These are phyloP conservation scores for Penicillium subrubescens DNA, from an alignment of 495 filamentous ascomycete species.

Conservation along the genomic window DNA sequence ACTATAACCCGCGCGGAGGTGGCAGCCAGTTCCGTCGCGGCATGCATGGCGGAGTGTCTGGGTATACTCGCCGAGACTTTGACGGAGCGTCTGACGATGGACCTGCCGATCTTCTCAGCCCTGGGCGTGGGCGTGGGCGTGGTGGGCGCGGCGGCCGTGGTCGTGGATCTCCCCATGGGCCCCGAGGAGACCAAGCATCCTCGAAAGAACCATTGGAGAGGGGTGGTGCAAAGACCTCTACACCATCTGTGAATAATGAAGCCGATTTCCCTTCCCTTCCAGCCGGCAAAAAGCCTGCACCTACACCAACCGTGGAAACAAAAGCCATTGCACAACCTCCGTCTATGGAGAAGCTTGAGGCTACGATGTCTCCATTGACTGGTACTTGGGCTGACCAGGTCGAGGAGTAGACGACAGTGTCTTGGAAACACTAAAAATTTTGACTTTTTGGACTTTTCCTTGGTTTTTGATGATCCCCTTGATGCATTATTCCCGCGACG, in stretches of 20 bases:
- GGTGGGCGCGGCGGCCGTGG: slow-evolving; percentile 39
- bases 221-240: slow-evolving; percentile 15
- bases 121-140: slow-evolving; percentile 27
- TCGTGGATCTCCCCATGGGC: slow-evolving; percentile 36
- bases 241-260: slow-evolving; percentile 35
- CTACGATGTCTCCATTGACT: slow-evolving; percentile 26
- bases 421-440: neutral
- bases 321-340: slow-evolving; percentile 12
- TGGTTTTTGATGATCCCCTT: slow-evolving; percentile 11
- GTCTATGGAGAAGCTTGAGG: slow-evolving; percentile 29
- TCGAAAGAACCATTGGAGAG: slow-evolving; percentile 24
- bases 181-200: slow-evolving; percentile 25
- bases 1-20: slow-evolving; percentile 51
- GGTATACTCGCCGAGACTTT: slow-evolving; percentile 37
- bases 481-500: slow-evolving; percentile 18
- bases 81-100: slow-evolving; percentile 29
- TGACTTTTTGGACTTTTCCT: neutral
- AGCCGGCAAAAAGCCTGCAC: slow-evolving; percentile 21
- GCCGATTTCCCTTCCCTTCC: slow-evolving; percentile 49
- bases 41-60: slow-evolving; percentile 61
- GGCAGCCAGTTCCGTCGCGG: slow-evolving; percentile 55
- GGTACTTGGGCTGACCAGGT: slow-evolving; percentile 48
- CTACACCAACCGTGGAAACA: slow-evolving; percentile 7
- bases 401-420: slow-evolving; percentile 20
- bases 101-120: slow-evolving; percentile 3